These are phyloP conservation scores for Ganoderma lingzhi DNA, from an alignment of 1,284 basidiomycete genomes.

Conservation along the genomic window DNA sequence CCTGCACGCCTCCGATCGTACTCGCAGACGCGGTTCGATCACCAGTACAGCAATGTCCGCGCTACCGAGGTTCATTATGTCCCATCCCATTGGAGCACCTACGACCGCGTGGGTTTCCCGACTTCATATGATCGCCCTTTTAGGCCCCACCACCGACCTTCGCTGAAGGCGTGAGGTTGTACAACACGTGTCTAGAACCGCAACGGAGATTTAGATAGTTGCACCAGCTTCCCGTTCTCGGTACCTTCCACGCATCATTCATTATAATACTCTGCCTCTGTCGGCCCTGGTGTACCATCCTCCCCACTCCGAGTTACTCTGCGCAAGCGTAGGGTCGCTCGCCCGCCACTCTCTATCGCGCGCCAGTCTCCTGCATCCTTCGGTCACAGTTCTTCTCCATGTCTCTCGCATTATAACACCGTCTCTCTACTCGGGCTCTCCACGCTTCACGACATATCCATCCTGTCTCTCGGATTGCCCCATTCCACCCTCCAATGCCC, in stretches of 20 bases:
- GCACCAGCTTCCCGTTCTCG: constrained; percentile 29
- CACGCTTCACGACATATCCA: constrained; percentile 65
- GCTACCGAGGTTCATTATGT: constrained; percentile 51
- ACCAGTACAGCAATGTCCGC: constrained; percentile 54
- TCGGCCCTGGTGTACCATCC: constrained; percentile 38
- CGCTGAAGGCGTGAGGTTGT: constrained; percentile 41
- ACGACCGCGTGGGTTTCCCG: constrained; percentile 35
- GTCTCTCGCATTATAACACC: constrained; percentile 35
- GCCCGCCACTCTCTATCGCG: constrained; percentile 41
- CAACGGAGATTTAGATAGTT: constrained; percentile 42
- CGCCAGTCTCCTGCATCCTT: constrained; percentile 38
- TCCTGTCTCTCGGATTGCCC: constrained; percentile 56
- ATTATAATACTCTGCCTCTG: constrained; percentile 40
- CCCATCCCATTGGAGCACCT: constrained; percentile 37
- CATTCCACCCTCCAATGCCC: constrained; percentile 33
- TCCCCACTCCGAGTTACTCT: constrained; percentile 39
- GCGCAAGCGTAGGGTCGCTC: constrained; percentile 41
- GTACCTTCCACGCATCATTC: constrained; percentile 35
- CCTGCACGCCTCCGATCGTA: constrained; percentile 65
- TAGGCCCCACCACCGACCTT: constrained; percentile 36
- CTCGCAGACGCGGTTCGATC: constrained; percentile 64
- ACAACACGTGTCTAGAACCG: constrained; percentile 37
- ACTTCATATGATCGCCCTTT: constrained; percentile 40
- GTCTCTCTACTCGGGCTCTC: constrained; percentile 43
- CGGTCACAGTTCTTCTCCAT: constrained; percentile 34